Evolutionary conservation across 306 rosid species (phyloP).

Genomic region (Sicyos edulis): DNA sequence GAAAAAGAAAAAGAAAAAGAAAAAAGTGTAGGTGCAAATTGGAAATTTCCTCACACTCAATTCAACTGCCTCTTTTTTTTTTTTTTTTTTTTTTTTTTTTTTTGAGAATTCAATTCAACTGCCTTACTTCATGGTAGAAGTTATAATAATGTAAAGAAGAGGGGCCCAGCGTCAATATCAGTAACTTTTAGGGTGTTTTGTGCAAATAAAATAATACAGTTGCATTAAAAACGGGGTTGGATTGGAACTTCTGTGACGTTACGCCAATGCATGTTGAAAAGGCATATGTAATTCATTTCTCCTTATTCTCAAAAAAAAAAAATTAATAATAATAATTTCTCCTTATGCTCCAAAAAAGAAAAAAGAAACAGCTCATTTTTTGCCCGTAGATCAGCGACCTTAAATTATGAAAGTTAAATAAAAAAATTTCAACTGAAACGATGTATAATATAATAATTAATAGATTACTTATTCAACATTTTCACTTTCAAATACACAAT

Average conservation of each 20-base stretch:
- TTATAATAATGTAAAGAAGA: not conserved
- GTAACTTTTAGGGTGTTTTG: not conserved
- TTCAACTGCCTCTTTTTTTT: not conserved
- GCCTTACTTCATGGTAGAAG: not conserved
- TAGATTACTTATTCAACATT: too few species aligned
- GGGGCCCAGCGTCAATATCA: not conserved
- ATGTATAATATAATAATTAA: too few species aligned
- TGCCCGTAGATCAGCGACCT: too few species aligned
- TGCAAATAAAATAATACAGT: not conserved
- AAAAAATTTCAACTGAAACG: too few species aligned
- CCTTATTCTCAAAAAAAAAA: too few species aligned
- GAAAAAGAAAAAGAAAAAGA: not conserved
- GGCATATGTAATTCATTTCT: not conserved
- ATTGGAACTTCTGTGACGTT: slow-evolving; percentile 7
- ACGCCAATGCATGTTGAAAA: slow-evolving; percentile 4
- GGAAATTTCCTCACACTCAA: not conserved
- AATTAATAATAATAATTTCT: too few species aligned
- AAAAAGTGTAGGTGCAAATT: not conserved
- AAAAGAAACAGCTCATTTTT: too few species aligned
- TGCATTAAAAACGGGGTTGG: not conserved
- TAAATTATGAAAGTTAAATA: too few species aligned
- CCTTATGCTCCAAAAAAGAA: too few species aligned
- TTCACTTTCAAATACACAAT: too few species aligned
- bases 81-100: too few species aligned
- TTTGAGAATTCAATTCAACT: not conserved